These are phyloP conservation scores for Telfairia occidentalis DNA, from an alignment of 331 rosid genomes.

Conservation along the genomic window DNA sequence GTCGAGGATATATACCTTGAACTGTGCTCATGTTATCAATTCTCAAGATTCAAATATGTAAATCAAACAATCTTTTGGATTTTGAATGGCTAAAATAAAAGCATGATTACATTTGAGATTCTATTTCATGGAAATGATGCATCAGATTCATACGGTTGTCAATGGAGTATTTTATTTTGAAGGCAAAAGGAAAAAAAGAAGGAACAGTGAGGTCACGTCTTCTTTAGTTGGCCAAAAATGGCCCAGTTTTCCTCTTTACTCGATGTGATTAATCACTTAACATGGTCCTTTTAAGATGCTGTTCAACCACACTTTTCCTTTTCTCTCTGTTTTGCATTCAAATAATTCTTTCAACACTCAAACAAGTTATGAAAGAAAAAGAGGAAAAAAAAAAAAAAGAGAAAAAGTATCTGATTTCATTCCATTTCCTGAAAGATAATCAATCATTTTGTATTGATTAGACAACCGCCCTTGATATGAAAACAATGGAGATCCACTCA, in stretches of 20 bases:
- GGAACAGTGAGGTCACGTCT: background rate
- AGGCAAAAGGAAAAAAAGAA: background rate
- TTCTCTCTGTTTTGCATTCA: background rate
- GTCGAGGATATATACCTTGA: too few relatives aligned
- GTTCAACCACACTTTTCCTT: background rate
- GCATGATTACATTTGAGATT: background rate
- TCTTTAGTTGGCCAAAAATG: background rate
- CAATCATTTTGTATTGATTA: conserved; percentile 1
- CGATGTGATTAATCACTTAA: conserved; percentile 9
- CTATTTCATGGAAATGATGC: conserved; percentile 1
- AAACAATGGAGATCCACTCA: conserved; percentile 13
- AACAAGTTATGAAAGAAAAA: background rate
- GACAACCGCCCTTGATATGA: background rate
- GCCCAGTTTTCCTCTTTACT: conserved; percentile 1
- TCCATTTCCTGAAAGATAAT: background rate
- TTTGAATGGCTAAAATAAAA: background rate
- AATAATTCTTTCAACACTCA: background rate
- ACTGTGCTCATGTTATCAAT: too few relatives aligned
- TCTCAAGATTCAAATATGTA: background rate
- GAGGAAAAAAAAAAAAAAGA: background rate
- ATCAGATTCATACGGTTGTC: background rate
- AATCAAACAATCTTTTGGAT: background rate
- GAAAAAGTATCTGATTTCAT: background rate
- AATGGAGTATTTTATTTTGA: background rate
- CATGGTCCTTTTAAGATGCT: background rate